Base-by-base conservation (phyloP, 2,329 filamentous ascomycete species). In the Apiospora malaysiana region DNA sequence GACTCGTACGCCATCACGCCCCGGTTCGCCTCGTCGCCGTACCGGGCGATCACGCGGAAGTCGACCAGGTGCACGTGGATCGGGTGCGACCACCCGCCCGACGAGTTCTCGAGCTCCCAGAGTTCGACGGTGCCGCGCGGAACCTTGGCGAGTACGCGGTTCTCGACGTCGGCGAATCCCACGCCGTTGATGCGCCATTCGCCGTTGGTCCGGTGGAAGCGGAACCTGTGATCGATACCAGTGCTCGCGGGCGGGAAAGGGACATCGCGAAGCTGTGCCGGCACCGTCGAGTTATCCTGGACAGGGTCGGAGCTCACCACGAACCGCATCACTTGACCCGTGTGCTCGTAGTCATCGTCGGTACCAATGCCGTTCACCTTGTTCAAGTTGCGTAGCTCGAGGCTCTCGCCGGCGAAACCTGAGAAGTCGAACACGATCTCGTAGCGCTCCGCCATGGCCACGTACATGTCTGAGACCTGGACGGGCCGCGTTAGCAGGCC, bases 11-110 rank as follows among this genome's bases (percentile, higher is more conserved):
- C 82, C 72, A 82, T 74, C 5, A 89, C 83, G 16, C 75, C 76
- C 3, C 83, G 80, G 32, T 81, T 77, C 9, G 46, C 45, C n/a
- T 65, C 67, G 12, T 83, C 83, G 4, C 85, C 85, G 0, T 76
- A 83, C 23, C 88, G 85, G 9, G 80, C 81, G 27, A 89, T 74
- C 46, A 90, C 81, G 70, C 86, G 84, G 78, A 90, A 87, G 74
- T 90, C 88, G 66, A 91, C 84, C 1, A 90, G 81, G 75, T 90
- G 89, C 66, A 90, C 84, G 77, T 90, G 88, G 43, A 86, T 79
- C 0, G 87, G 88, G 74, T 90, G 88, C 2, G 84, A 83, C 77
- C 85, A 86, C 37, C 83, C 84, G 21, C 85, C 86, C 18, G 81
- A 82, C 37, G 78, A 80, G 76, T 90, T 89, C 71, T 82, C 80